phyloP scores from a whole-genome alignment of 179 eudicot genomes.

The Heliamphora pulchella region DNA sequence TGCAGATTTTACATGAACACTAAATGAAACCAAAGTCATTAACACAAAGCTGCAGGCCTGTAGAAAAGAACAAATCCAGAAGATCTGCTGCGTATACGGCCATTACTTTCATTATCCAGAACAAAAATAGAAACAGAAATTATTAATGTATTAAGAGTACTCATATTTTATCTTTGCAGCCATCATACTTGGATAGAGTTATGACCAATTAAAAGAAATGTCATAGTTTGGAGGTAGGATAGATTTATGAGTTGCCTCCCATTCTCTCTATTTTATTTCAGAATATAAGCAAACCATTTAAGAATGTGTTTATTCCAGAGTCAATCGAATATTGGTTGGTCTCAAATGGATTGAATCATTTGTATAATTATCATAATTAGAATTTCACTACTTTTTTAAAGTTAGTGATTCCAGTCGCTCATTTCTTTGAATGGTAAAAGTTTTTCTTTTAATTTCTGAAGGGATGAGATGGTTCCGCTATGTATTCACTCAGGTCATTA shows the following conservation, averaged over 20 bases:
- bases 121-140: neutral
- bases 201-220: too few species aligned
- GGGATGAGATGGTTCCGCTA: neutral
- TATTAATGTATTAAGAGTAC: neutral
- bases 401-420: neutral
- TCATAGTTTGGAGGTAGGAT: neutral
- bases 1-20: constrained; percentile 23
- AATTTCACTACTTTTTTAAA: too few species aligned
- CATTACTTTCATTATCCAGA: neutral
- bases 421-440: neutral
- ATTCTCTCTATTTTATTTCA: too few species aligned
- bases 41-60: neutral
- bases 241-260: neutral
- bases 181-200: too few species aligned
- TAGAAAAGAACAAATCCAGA: neutral
- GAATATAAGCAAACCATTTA: neutral
- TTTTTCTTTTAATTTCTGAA: neutral
- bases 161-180: too few species aligned
- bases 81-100: neutral
- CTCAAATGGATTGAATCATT: too few species aligned
- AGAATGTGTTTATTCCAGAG: neutral
- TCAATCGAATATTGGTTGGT: neutral
- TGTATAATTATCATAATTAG: too few species aligned
- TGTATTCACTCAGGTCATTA: neutral
- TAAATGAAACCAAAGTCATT: neutral